These are phyloP conservation scores for Vigna reflexopilosa DNA, from an alignment of 306 rosid species.

Conservation along the genomic window DNA sequence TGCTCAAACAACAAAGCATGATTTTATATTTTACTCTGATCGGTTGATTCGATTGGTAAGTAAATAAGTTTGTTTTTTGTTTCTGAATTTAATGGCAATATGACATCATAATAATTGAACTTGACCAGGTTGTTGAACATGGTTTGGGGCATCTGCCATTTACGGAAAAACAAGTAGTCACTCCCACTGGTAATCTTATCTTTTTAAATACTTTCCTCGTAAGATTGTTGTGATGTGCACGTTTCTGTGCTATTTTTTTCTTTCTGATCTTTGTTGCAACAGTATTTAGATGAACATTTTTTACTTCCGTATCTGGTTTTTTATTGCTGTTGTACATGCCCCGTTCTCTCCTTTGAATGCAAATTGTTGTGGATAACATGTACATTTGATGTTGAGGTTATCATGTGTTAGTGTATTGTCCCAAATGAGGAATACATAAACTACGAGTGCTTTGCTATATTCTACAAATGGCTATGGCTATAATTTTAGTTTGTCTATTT, in stretches of 20 bases:
- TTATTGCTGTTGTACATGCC: conserved; percentile 10
- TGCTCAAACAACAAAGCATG: conserved; percentile 94
- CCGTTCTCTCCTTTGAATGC: conserved; percentile 13
- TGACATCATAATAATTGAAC: conserved; percentile 40
- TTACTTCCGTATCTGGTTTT: not conserved
- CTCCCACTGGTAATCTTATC: conserved; percentile 88
- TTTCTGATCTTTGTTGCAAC: not conserved
- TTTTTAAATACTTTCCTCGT: conserved; percentile 24
- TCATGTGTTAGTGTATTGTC: conserved; percentile 13
- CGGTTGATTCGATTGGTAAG: conserved; percentile 94
- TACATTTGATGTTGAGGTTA: not conserved
- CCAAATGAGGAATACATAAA: not conserved
- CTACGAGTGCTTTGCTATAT: not conserved
- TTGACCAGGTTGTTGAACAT: conserved; percentile 94
- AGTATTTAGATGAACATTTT: conserved; percentile 1
- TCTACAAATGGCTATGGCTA: not conserved
- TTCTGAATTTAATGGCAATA: conserved; percentile 31
- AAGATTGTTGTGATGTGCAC: not conserved
- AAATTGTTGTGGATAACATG: not conserved
- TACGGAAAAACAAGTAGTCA: conserved; percentile 92
- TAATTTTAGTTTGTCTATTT: not conserved
- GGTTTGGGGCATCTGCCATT: conserved; percentile 98
- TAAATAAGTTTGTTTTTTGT: conserved; percentile 41
- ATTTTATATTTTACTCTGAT: conserved; percentile 94
- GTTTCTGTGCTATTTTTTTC: conserved; percentile 25